Evolutionary conservation across 768 basidiomycete species (phyloP), one percentile per base, ranked within the genome.

Genomic region (Russula sp.): DNA sequence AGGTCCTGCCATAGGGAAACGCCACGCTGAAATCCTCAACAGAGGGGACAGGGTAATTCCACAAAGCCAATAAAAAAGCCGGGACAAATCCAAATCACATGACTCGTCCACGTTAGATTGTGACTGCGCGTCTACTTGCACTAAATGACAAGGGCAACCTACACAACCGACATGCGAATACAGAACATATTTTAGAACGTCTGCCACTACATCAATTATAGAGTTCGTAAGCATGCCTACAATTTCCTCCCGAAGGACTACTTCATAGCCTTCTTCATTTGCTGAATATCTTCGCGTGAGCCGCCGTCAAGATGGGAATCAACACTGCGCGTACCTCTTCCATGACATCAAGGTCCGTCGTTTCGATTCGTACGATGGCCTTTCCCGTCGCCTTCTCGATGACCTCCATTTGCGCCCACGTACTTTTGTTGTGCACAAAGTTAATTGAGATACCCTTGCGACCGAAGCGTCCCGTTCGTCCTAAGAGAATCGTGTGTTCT

Each of bases 401-500:
- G 69, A 82, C 79, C 67, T 95, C 82, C 86, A 98, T 96, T 71
- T 96, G 89, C 69, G 81, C 60, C 86, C 89, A 94, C 7, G 94
- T 93, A 72, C 78, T 78, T 71, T 85, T 79, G 76, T 98, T 87
- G 73, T 98, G 93, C 14, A 98, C 95, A 70, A 99, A 98, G 73
- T 97, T 97, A 71, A 99, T 91, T 38, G 94, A 94, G 56, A 98
- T 90, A 5, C 97, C 97, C 73, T 92, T 93, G 48, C 97, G 86
- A 58, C 97, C 97, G 72, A 99, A 99, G 47, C 97, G 90, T 60
- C 97, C 97, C 50, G 97, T 99, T 58, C 97, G 91, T 53, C 96
- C 95, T 98, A 66, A 5, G 10, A n/a, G 61, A 39, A 22, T 5
- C 32, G 56, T 38, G 54, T n/a, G 25, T 5, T 34, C 22, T 47